Conservation (phyloP, 257 asterid genomes). For the Forsythia viridissima region DNA sequence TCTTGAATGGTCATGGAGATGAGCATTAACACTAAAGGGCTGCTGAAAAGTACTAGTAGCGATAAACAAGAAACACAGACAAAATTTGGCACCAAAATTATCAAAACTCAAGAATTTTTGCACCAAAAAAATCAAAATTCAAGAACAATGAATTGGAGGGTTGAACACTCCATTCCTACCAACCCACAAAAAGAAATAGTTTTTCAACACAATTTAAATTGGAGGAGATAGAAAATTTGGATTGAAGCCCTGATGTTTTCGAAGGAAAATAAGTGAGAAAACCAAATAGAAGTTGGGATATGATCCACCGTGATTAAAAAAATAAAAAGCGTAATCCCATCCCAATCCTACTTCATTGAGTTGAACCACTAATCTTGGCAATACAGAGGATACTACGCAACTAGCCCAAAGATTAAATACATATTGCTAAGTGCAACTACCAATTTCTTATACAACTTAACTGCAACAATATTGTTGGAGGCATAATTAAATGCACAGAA, state of each 20-base stretch:
- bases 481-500: not conserved
- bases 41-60: slow-evolving; percentile 41
- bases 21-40: slow-evolving; percentile 43
- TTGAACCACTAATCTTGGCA: not conserved
- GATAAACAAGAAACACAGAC: slow-evolving; percentile 36
- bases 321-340: not conserved
- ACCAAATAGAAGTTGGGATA: not conserved
- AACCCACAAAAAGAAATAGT: not conserved
- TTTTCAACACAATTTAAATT: not conserved
- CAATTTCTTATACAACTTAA: not conserved
- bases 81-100: not conserved
- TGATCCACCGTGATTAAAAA: not conserved
- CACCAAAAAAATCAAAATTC: not conserved
- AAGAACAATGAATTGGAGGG: not conserved
- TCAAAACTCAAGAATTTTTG: not conserved
- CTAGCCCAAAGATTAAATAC: not conserved
- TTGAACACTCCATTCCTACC: not conserved
- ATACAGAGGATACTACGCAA: not conserved
- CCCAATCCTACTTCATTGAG: not conserved
- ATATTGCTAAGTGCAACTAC: not conserved
- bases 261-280: not conserved
- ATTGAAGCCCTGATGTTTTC: slow-evolving; percentile 16
- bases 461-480: not conserved
- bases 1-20: slow-evolving; percentile 39
- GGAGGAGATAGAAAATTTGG: not conserved